A percentile compares a stretch with the other conserved stretches of the same genome.
Evolutionary conservation across 108 stramenopile genomes (phyloP).

Genomic region (Pseudonitzschia multistriata): DNA sequence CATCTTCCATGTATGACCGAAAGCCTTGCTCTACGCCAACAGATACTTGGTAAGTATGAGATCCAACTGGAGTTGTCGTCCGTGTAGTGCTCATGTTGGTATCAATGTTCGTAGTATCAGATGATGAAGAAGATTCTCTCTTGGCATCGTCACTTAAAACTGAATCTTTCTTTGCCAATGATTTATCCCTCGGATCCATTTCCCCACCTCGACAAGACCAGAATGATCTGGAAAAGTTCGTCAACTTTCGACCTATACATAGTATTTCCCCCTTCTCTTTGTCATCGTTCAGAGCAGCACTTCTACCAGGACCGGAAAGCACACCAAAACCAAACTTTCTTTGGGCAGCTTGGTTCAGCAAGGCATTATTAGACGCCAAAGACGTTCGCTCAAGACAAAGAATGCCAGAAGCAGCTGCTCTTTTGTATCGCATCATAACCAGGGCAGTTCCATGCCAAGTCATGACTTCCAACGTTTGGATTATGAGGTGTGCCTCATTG

Average conservation of each 20-base stretch:
- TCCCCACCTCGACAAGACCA: neutral
- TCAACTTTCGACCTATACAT: neutral
- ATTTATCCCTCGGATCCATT: neutral
- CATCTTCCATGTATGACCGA: constrained; percentile 85
- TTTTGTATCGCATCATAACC: neutral
- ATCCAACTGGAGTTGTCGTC: no score
- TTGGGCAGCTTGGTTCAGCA: neutral
- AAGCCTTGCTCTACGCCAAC: constrained; percentile 37
- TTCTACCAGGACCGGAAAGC: neutral
- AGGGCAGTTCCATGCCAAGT: neutral
- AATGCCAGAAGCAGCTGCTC: neutral
- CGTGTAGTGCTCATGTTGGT: no score
- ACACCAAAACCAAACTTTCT: neutral
- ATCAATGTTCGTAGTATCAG: no score
- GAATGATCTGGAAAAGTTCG: neutral
- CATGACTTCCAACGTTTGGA: neutral
- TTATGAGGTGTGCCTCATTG: neutral
- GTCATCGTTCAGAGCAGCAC: neutral
- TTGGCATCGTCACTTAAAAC: no score
- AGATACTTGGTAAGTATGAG: neutral
- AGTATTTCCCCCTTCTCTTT: neutral
- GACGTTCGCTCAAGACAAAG: neutral
- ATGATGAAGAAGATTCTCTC: no score
- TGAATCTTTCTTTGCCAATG: neutral
- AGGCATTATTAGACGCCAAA: neutral